These are phyloP conservation scores for Fusarium incarnatum DNA, from an alignment of 2,329 filamentous ascomycete genomes.

Conservation along the genomic window DNA sequence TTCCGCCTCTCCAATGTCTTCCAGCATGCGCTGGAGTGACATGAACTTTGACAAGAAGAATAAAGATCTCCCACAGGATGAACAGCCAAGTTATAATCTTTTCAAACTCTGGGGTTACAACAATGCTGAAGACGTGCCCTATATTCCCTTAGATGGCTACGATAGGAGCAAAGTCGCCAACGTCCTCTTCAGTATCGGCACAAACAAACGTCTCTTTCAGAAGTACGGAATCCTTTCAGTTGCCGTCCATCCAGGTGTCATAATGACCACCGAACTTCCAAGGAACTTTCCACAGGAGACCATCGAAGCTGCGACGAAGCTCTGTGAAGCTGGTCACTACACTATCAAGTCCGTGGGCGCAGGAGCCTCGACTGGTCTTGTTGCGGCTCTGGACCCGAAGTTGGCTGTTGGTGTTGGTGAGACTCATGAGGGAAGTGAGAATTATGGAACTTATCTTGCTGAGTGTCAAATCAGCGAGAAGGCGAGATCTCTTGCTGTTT, in stretches of 20 bases:
- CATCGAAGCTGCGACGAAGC: neutral
- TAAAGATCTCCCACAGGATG: constrained; percentile 3
- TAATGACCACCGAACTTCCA: neutral
- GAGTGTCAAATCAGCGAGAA: neutral
- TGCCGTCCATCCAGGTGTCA: constrained; percentile 6
- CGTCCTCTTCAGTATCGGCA: constrained; percentile 7
- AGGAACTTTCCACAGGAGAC: neutral
- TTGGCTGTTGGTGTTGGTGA: neutral
- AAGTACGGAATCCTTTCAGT: constrained; percentile 2
- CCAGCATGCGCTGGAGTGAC: constrained; percentile 19
- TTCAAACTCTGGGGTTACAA: constrained; percentile 16
- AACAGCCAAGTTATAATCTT: neutral
- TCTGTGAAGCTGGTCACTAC: neutral
- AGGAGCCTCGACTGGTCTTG: constrained; percentile 14
- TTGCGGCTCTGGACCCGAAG: constrained; percentile 5
- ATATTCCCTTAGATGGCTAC: neutral
- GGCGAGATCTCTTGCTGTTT: constrained; percentile 4
- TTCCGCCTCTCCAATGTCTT: neutral
- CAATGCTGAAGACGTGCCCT: neutral
- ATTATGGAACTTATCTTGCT: constrained; percentile 1
- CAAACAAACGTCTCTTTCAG: constrained; percentile 6
- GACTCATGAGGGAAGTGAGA: neutral
- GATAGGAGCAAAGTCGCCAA: constrained; percentile 20
- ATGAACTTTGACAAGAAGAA: constrained; percentile 21
- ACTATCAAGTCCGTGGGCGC: neutral